Percentiles rank a stretch among this genome's conserved stretches.
These are phyloP conservation scores for Erysimum cheiranthoides DNA, from an alignment of 345 rosid species.

Conservation along the genomic window DNA sequence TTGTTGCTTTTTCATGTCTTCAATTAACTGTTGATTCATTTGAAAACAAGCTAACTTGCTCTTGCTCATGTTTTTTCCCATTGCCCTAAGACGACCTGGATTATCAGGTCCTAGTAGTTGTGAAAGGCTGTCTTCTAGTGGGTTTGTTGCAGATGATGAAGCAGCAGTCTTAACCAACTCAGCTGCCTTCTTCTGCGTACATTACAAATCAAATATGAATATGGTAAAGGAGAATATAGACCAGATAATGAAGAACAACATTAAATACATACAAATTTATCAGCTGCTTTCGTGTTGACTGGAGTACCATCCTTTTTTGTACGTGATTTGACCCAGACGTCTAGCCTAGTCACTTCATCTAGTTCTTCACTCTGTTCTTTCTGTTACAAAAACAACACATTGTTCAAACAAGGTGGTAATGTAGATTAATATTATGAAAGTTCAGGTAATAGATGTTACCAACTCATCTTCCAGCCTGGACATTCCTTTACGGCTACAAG, in stretches of 20 bases:
- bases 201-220: background rate
- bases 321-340: background rate
- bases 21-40: background rate
- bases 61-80: background rate
- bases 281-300: background rate
- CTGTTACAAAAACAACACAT: background rate
- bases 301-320: background rate
- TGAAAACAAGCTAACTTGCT: background rate
- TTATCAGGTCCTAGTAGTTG: background rate
- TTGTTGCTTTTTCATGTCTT: background rate
- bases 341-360: background rate
- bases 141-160: background rate
- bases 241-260: background rate
- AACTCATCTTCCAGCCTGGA: background rate
- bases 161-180: background rate
- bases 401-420: background rate
- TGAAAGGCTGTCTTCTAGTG: background rate
- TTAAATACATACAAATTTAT: background rate
- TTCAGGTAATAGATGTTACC: background rate
- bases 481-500: background rate
- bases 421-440: no score
- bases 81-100: background rate
- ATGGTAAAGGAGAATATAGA: background rate
- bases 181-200: background rate
- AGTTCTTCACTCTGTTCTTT: background rate